Evolutionary conservation across 2,329 filamentous ascomycete species (phyloP).

Genomic region (Fusarium begoniae): DNA sequence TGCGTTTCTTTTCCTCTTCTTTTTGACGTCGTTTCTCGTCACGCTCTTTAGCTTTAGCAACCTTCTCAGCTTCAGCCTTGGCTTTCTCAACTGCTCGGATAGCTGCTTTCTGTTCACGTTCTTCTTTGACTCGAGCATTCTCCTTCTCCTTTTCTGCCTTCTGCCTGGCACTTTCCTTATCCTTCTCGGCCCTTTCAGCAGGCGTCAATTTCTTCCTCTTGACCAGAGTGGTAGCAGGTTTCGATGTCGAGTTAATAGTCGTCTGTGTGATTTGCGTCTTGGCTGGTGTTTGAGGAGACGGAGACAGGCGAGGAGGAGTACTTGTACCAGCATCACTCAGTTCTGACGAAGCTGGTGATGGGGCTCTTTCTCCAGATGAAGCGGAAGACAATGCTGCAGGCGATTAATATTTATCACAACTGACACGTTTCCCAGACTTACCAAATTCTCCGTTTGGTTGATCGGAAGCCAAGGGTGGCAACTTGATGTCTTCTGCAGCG

Average conservation of each 20-base stretch:
- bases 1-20: conserved; percentile 51
- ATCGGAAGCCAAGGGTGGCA: conserved; percentile 15
- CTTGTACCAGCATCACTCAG: conserved; percentile 56
- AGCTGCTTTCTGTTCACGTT: conserved; percentile 44
- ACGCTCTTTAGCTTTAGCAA: conserved; percentile 49
- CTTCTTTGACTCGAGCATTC: conserved; percentile 50
- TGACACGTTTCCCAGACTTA: conserved; percentile 19
- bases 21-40: conserved; percentile 52
- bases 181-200: conserved; percentile 50
- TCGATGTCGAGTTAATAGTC: conserved; percentile 16
- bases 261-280: conserved; percentile 31
- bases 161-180: conserved; percentile 48
- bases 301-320: conserved; percentile 50
- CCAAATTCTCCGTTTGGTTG: conserved; percentile 36
- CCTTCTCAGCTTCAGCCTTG: conserved; percentile 50
- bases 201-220: conserved; percentile 57
- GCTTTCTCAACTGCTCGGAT: conserved; percentile 44
- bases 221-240: conserved; percentile 37
- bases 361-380: conserved; percentile 40
- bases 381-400: conserved; percentile 39
- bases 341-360: conserved; percentile 44
- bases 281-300: conserved; percentile 47
- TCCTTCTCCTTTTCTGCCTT: conserved; percentile 53
- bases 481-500: conserved; percentile 28
- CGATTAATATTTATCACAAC: conserved; percentile 15